Evolutionary conservation across 2,329 filamentous ascomycete genomes (phyloP), one percentile per base, ranked within the genome.

Genomic region (Epichloe glyceriae): DNA sequence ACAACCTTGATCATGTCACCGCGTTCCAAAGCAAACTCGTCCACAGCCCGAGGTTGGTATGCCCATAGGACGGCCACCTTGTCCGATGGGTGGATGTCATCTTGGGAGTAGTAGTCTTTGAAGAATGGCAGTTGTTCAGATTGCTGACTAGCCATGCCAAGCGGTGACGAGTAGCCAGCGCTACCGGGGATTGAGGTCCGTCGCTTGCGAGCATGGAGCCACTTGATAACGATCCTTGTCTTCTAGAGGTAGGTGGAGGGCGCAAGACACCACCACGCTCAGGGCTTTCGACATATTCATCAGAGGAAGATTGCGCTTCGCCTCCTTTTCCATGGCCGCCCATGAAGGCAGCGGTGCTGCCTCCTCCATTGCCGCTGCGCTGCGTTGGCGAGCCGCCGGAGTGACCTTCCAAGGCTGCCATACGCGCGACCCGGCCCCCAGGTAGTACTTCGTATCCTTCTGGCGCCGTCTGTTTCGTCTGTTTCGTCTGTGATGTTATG

Each of bases 1-100:
- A 97, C 85, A 14, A 98, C 84, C 71, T 96, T 97, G 62, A 98
- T 78, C 90, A 98, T 96, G 64, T 98, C 93, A 50, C 93, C 93
- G 52, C 93, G 82, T 61, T 97, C 93, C 38, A 98, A 74, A 39
- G 88, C 76, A 62, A 97, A 97, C 64, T 98, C 93, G 61, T 98
- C 93, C 33, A 83, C 81, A 4, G 93, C 93, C 35, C 93, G 86
- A 35, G 93, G 91, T 60, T 95, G 88, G 67, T 98, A 98, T 2
- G 93, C 91, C 93, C 93, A 98, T 14, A 98, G 77, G 2, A 89
- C 88, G 14, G 93, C 80, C 41, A 98, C 91, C 53, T 85, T 85
- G 61, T 97, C 90, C 51, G 87, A 85, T 0, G 91, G 86, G 60
- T 91, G 88, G 52, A 98, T 95, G 60, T 97, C 90, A 60, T 97